These are phyloP conservation scores for Roridomyces roridus DNA, from an alignment of 768 basidiomycete species.

Conservation along the genomic window DNA sequence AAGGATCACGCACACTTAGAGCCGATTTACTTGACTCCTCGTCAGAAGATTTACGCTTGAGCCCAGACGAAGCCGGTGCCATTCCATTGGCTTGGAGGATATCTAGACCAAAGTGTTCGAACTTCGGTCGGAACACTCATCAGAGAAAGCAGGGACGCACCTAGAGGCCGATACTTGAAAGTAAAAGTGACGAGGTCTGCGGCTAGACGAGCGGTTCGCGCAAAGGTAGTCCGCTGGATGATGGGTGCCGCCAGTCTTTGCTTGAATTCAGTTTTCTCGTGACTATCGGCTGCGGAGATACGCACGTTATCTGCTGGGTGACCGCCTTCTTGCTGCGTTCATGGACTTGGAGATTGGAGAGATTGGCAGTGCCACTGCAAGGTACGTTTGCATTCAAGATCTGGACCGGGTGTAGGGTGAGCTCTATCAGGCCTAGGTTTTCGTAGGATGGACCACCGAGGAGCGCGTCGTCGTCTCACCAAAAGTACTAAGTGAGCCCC, in stretches of 20 bases:
- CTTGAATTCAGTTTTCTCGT: too few relatives aligned
- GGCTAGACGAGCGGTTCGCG: not conserved
- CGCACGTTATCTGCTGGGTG: slow-evolving; percentile 20
- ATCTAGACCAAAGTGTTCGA: not conserved
- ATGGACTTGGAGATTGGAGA: slow-evolving; percentile 6
- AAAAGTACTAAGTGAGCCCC: not conserved
- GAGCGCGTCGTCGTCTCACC: slow-evolving; percentile 16
- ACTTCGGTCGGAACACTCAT: not conserved
- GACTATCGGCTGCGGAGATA: not conserved
- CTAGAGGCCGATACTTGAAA: slow-evolving; percentile 21
- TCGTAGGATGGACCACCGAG: not conserved
- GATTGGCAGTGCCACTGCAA: not conserved
- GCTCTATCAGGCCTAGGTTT: slow-evolving; percentile 13
- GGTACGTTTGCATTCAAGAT: not conserved
- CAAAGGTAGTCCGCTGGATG: not conserved
- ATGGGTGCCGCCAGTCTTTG: too few relatives aligned
- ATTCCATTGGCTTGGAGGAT: slow-evolving; percentile 21
- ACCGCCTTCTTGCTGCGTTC: slow-evolving; percentile 20
- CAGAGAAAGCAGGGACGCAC: not conserved
- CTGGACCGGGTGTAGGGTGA: not conserved
- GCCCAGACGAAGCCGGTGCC: not conserved
- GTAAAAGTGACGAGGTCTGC: slow-evolving; percentile 14
- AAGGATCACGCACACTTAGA: slow-evolving; percentile 3
- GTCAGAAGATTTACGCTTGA: slow-evolving; percentile 1
- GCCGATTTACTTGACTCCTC: too few relatives aligned